Percentiles rank a stretch among this genome's conserved stretches.
Evolutionary conservation across 2,329 filamentous ascomycete species (phyloP).

Genomic region (Incumbomyces lentus): DNA sequence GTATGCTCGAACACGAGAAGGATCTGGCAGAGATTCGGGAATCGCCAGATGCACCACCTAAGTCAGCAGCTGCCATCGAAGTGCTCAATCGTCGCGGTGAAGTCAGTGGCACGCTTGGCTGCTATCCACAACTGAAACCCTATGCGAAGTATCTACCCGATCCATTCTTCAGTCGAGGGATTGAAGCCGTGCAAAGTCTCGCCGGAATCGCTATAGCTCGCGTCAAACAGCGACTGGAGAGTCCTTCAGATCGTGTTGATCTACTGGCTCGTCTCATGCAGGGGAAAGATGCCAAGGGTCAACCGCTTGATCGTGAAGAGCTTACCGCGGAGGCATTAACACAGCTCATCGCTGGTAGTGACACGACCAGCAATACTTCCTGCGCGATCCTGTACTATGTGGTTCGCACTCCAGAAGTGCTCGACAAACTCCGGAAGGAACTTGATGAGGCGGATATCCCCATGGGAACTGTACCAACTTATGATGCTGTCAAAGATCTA

Average conservation of each 20-base stretch:
- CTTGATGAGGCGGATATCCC: slow-evolving; percentile 56
- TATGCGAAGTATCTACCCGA: slow-evolving; percentile 74
- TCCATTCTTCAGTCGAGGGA: slow-evolving; percentile 66
- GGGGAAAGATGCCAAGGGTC: slow-evolving; percentile 68
- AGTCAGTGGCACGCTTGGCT: slow-evolving; percentile 70
- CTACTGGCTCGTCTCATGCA: slow-evolving; percentile 76
- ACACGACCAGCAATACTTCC: slow-evolving; percentile 60
- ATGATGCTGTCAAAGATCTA: slow-evolving; percentile 62
- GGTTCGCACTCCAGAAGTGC: slow-evolving; percentile 56
- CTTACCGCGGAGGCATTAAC: slow-evolving; percentile 82
- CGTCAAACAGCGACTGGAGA: slow-evolving; percentile 58
- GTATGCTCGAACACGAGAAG: slow-evolving; percentile 67
- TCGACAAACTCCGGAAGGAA: slow-evolving; percentile 62
- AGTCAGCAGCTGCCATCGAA: slow-evolving; percentile 70
- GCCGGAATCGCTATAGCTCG: slow-evolving; percentile 80
- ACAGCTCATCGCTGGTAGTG: slow-evolving; percentile 66
- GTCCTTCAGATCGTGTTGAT: slow-evolving; percentile 59
- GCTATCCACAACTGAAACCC: slow-evolving; percentile 62
- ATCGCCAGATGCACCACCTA: slow-evolving; percentile 50
- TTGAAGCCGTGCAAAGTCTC: slow-evolving; percentile 62
- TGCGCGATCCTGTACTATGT: slow-evolving; percentile 76
- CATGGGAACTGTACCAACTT: slow-evolving; percentile 50
- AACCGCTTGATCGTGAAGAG: slow-evolving; percentile 65
- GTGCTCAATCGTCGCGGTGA: slow-evolving; percentile 82
- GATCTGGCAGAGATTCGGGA: slow-evolving; percentile 66